A percentile compares a stretch with the other conserved stretches of the same genome.
Evolutionary conservation across 495 filamentous ascomycete species (phyloP).

Genomic region (Penicillium manginii): DNA sequence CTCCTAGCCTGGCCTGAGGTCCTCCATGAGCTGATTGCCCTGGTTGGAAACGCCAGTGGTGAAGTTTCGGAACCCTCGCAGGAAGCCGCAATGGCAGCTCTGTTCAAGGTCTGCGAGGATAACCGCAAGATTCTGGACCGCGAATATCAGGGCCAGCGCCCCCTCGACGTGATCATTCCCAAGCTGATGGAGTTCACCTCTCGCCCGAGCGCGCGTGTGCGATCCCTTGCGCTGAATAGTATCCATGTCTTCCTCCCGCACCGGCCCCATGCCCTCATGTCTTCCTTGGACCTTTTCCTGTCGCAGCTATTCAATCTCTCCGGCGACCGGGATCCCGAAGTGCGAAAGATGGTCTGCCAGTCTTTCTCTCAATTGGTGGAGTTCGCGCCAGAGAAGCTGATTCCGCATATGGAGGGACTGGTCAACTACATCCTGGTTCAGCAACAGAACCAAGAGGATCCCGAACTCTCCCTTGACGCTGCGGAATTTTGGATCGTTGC

Average conservation of each 20-base stretch:
- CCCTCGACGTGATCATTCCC: slow-evolving; percentile 86
- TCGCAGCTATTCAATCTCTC: slow-evolving; percentile 81
- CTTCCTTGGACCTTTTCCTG: slow-evolving; percentile 77
- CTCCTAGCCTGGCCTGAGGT: slow-evolving; percentile 91
- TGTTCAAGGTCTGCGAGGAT: slow-evolving; percentile 96
- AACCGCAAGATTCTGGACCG: slow-evolving; percentile 84
- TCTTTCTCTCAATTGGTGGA: slow-evolving; percentile 93
- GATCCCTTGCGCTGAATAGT: slow-evolving; percentile 74
- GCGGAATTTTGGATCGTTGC: slow-evolving; percentile 97
- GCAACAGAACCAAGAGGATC: slow-evolving; percentile 81
- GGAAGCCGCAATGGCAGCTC: slow-evolving; percentile 90
- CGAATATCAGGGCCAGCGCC: slow-evolving; percentile 83
- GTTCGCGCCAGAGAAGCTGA: slow-evolving; percentile 83
- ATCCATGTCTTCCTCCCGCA: slow-evolving; percentile 91
- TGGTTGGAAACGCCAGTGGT: slow-evolving; percentile 74
- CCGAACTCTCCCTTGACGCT: slow-evolving; percentile 90
- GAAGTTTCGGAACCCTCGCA: slow-evolving; percentile 70
- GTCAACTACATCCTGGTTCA: slow-evolving; percentile 93
- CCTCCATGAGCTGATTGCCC: slow-evolving; percentile 73
- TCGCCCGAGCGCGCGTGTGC: slow-evolving; percentile 72
- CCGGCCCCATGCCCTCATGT: slow-evolving; percentile 74
- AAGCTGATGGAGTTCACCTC: slow-evolving; percentile 86
- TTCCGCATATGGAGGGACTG: slow-evolving; percentile 84
- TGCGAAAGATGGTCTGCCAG: slow-evolving; percentile 89
- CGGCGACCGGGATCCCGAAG: slow-evolving; percentile 72